phyloP scores from a whole-genome alignment of 805 yeast genomes.

The Hanseniaspora nectarophila region DNA sequence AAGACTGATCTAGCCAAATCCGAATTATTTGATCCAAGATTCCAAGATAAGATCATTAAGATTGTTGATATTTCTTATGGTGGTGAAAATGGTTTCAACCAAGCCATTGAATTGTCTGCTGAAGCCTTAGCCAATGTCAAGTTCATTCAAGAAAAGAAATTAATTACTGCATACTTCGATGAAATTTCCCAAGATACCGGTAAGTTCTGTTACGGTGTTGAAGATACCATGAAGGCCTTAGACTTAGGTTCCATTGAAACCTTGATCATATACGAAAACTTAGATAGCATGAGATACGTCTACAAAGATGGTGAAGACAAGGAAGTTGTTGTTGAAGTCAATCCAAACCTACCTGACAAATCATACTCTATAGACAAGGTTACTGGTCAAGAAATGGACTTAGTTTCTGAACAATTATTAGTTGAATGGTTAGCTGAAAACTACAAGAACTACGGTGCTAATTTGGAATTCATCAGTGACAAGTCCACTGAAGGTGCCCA shows the following conservation, averaged over 20 bases:
- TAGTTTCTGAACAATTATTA: conserved; percentile 68
- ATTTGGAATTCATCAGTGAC: conserved; percentile 91
- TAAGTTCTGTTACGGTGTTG: conserved; percentile 93
- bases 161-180: conserved; percentile 82
- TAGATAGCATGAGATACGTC: conserved; percentile 72
- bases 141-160: conserved; percentile 95
- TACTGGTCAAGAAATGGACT: conserved; percentile 87
- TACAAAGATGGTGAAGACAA: conserved; percentile 73
- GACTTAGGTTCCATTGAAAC: conserved; percentile 94
- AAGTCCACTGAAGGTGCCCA: conserved; percentile 97
- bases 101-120: conserved; percentile 94
- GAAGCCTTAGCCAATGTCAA: conserved; percentile 95
- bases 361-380: conserved; percentile 65
- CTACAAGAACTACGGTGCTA: conserved; percentile 88
- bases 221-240: conserved; percentile 88
- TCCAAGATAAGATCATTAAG: conserved; percentile 75
- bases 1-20: conserved; percentile 87
- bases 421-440: conserved; percentile 98
- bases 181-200: conserved; percentile 97
- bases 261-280: conserved; percentile 83
- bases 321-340: conserved; percentile 58
- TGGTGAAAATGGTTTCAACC: conserved; percentile 98
- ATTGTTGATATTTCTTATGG: conserved; percentile 97
- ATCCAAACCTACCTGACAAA: conserved; percentile 64
- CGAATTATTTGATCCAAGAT: conserved; percentile 84